Percentiles rank a stretch among this genome's conserved stretches.
Evolutionary conservation across 2,329 filamentous ascomycete genomes (phyloP).

Genomic region (Beauveria sp.): DNA sequence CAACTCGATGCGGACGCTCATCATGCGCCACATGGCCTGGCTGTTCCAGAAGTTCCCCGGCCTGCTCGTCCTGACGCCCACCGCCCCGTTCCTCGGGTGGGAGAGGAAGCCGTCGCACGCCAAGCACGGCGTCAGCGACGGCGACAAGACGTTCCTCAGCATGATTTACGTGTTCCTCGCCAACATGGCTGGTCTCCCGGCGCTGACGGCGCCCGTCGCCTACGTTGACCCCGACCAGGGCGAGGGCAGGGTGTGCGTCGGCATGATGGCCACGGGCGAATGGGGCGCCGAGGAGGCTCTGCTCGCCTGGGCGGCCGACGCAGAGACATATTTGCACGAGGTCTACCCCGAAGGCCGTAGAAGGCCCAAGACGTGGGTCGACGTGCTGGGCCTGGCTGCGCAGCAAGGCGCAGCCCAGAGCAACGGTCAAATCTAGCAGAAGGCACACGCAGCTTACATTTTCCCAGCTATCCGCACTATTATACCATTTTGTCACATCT

Average conservation of each 20-base stretch:
- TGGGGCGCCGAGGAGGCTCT: slow-evolving; percentile 61
- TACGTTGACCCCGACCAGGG: slow-evolving; percentile 54
- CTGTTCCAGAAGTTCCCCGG: slow-evolving; percentile 66
- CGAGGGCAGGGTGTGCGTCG: slow-evolving; percentile 51
- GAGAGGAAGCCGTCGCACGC: slow-evolving; percentile 50
- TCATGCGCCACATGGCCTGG: slow-evolving; percentile 71
- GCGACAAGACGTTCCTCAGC: slow-evolving; percentile 61
- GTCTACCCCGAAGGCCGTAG: slow-evolving; percentile 39
- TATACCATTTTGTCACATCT: not conserved
- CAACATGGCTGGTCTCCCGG: slow-evolving; percentile 73
- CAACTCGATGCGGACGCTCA: slow-evolving; percentile 62
- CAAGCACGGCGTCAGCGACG: slow-evolving; percentile 67
- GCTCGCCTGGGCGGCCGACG: slow-evolving; percentile 50
- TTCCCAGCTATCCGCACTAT: not conserved
- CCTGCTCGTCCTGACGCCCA: slow-evolving; percentile 71
- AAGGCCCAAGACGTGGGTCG: slow-evolving; percentile 48
- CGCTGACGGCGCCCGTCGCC: slow-evolving; percentile 66
- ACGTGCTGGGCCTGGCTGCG: slow-evolving; percentile 35
- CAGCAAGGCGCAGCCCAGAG: not conserved
- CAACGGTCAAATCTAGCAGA: not conserved
- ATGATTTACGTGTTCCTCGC: slow-evolving; percentile 85
- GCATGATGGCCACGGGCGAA: slow-evolving; percentile 56
- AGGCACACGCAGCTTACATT: not conserved
- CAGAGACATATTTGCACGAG: slow-evolving; percentile 47
- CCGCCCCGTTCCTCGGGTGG: slow-evolving; percentile 70